Percentiles rank a stretch among this genome's conserved stretches.
Evolutionary conservation across 441 rosid species (phyloP).

Genomic region (Croton setiger): DNA sequence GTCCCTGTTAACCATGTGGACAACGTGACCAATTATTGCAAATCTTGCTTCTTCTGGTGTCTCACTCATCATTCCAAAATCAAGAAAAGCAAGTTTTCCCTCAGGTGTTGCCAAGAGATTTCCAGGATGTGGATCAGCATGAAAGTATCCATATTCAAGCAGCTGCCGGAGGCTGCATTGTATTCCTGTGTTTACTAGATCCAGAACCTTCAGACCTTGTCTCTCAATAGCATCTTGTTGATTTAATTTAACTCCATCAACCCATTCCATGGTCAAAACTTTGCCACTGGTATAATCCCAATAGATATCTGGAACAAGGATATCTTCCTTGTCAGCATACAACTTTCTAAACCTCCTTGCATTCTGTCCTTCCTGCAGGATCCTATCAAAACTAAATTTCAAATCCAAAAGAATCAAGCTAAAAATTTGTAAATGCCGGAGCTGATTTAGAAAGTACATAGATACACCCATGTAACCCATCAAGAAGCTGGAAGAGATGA

Average conservation of each 20-base stretch:
- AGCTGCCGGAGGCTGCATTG: constrained; percentile 93
- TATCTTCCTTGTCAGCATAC: constrained; percentile 86
- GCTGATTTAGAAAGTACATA: not conserved
- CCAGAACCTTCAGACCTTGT: constrained; percentile 87
- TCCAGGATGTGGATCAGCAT: constrained; percentile 99
- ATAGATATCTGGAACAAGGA: constrained; percentile 87
- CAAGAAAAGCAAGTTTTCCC: constrained; percentile 96
- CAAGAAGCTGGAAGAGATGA: constrained; percentile 4
- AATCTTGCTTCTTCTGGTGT: constrained; percentile 96
- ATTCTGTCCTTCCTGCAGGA: constrained; percentile 92
- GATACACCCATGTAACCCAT: not conserved
- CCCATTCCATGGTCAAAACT: constrained; percentile 98
- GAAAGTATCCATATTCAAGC: constrained; percentile 92
- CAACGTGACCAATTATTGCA: constrained; percentile 94
- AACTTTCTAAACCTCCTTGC: constrained; percentile 84
- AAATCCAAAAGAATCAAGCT: constrained; percentile 28
- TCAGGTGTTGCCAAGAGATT: constrained; percentile 95
- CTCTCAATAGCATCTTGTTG: constrained; percentile 79
- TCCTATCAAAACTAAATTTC: constrained; percentile 54
- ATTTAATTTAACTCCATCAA: constrained; percentile 83
- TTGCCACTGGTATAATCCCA: constrained; percentile 91
- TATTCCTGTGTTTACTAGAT: constrained; percentile 86
- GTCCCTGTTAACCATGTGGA: constrained; percentile 96
- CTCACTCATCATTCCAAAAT: constrained; percentile 99
- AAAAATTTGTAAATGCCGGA: constrained; percentile 17